Evolutionary conservation across 163 green algal species (phyloP), one percentile per base, ranked within the genome.

Genomic region (Trebouxiophyceae sp.): DNA sequence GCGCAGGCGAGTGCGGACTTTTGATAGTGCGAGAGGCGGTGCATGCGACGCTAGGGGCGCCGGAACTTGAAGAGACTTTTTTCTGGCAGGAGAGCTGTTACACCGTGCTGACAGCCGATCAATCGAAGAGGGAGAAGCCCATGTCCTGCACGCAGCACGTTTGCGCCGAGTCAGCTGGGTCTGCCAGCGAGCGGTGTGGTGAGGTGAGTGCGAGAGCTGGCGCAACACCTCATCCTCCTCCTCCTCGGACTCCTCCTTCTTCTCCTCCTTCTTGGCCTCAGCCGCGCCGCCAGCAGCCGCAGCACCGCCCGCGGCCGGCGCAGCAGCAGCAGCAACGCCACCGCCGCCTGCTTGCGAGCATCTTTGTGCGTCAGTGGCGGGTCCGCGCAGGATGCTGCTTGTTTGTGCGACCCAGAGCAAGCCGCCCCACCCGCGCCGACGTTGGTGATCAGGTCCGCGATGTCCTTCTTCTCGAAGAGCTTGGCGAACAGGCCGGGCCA

Each of bases 391-490:
- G n/a, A 57, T 57, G 26, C 5, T 57, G 12, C 16, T 57, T 27
- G 16, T 5, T 22, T 29, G 22, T 26, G n/a, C 22, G 47, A 29
- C n/a, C 16, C 47, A 29, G 47, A 57, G 22, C 39, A 50, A 30
- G 8, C 2, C 22, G 23, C 23, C 80, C 76, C 54, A 95, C 91
- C 91, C 66, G 87, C 82, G 68, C 93, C 93, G 32, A 97, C 88
- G 85, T 97, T 98, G 74, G 78, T 82, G 84, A 99, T 96, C 67
- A 99, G 79, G 77, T 97, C 91, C 19, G 88, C 91, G 34, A 99
- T 81, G 73, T 54, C 83, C 81, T 92, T 97, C 77, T 92, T 97
- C 73, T 89, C 81, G 50, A 96, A 92, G 46, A 99, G 82, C 88
- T 96, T 97, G 77, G 89, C 90, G 72, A 97, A 99, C 69, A 99